Conservation (phyloP, 2,329 filamentous ascomycete genomes). For the Sclerotinia borealis region DNA sequence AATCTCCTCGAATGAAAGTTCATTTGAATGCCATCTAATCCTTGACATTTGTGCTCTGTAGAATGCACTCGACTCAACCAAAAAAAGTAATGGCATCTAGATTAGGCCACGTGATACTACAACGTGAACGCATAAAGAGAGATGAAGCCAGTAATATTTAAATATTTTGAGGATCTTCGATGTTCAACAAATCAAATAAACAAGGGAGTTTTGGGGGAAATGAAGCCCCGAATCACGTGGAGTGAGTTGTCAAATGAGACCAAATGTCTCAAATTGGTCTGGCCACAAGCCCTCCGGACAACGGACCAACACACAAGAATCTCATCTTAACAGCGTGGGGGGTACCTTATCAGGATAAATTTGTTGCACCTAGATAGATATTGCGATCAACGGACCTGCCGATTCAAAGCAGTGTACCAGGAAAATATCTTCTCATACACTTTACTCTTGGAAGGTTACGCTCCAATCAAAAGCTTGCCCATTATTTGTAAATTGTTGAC, state of each 20-base stretch:
- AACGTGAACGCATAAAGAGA: not conserved
- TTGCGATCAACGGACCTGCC: not conserved
- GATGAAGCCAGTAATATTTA: too few relatives aligned
- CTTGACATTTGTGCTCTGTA: not conserved
- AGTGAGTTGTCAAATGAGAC: not conserved
- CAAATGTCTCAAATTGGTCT: not conserved
- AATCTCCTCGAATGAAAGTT: not conserved
- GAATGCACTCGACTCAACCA: not conserved
- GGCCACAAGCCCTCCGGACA: not conserved
- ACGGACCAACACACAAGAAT: not conserved
- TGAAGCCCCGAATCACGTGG: not conserved
- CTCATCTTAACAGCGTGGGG: not conserved
- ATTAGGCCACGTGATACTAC: not conserved
- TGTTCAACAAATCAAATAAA: not conserved
- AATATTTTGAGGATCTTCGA: not conserved
- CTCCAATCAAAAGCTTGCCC: not conserved
- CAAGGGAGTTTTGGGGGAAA: not conserved
- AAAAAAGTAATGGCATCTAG: not conserved
- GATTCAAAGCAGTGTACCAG: constrained; percentile 2
- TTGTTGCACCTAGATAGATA: not conserved
- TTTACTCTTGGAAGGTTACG: not conserved
- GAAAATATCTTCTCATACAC: not conserved
- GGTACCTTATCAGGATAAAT: not conserved
- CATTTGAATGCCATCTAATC: not conserved
- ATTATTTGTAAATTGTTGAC: not conserved